phyloP scores from a whole-genome alignment of 1,284 basidiomycete genomes.

The Sparassis latifolia region DNA sequence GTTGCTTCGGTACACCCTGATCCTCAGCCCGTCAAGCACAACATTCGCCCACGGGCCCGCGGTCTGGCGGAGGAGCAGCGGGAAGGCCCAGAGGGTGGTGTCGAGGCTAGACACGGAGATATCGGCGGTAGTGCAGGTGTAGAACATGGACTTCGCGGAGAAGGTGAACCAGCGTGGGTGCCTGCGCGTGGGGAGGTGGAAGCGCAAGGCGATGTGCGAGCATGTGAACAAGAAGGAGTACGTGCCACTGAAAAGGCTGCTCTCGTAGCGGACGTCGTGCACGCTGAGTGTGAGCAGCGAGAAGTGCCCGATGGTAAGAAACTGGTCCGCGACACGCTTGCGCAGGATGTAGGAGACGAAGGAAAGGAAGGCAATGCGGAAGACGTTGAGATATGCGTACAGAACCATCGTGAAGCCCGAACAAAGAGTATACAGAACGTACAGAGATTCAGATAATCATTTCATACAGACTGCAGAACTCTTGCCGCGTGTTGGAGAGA shows the following conservation, averaged over 20 bases:
- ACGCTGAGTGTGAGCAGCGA: conserved; percentile 8
- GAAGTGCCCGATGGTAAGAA: conserved; percentile 15
- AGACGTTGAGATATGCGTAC: background rate
- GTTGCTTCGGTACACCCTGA: conserved; percentile 29
- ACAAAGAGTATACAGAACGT: background rate
- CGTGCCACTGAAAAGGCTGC: conserved; percentile 12
- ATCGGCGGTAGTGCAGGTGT: conserved; percentile 27
- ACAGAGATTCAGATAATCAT: too few relatives aligned
- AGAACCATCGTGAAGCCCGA: background rate
- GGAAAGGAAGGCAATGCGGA: conserved; percentile 4
- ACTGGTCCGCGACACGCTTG: conserved; percentile 12
- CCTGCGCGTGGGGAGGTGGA: conserved; percentile 26
- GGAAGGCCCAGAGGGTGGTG: conserved; percentile 34
- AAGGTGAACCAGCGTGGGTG: conserved; percentile 30
- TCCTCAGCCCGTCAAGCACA: conserved; percentile 30
- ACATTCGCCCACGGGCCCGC: conserved; percentile 30
- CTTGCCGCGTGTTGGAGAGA: too few relatives aligned
- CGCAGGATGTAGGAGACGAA: conserved; percentile 14
- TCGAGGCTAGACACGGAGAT: conserved; percentile 24
- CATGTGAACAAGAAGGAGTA: conserved; percentile 17
- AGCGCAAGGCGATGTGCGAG: conserved; percentile 14
- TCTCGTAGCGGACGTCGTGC: conserved; percentile 15
- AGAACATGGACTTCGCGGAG: conserved; percentile 23
- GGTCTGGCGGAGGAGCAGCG: conserved; percentile 30
- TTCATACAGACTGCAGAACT: too few relatives aligned